Percentiles rank a stretch among this genome's conserved stretches.
phyloP scores from a whole-genome alignment of 2,329 filamentous ascomycete genomes.

The Alternaria arbusti region DNA sequence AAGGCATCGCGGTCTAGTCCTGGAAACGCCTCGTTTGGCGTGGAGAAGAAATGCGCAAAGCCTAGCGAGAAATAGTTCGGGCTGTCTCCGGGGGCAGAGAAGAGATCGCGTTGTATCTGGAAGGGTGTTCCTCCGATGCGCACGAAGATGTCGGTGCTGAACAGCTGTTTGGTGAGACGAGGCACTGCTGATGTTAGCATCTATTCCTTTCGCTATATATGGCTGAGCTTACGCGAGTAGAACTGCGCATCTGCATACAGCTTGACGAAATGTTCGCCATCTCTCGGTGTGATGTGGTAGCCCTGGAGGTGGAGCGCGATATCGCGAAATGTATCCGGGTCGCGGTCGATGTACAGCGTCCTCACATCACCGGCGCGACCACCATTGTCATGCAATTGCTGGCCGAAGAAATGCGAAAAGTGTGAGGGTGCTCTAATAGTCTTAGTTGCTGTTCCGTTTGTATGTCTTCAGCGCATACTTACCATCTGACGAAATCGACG shows the following conservation, averaged over 20 bases:
- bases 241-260: slow-evolving; percentile 95
- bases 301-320: slow-evolving; percentile 90
- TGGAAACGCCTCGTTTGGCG: slow-evolving; percentile 80
- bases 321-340: slow-evolving; percentile 85
- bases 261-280: slow-evolving; percentile 87
- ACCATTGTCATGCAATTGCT: slow-evolving; percentile 73
- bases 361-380: slow-evolving; percentile 67
- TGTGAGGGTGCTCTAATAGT: slow-evolving; percentile 83
- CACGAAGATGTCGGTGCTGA: slow-evolving; percentile 90
- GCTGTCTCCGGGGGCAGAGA: slow-evolving; percentile 83
- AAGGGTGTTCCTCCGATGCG: slow-evolving; percentile 87
- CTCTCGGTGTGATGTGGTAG: slow-evolving; percentile 82
- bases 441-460: slow-evolving; percentile 50
- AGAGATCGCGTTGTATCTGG: slow-evolving; percentile 86
- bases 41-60: slow-evolving; percentile 85
- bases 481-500: slow-evolving; percentile 76
- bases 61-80: slow-evolving; percentile 96
- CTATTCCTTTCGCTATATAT: background rate
- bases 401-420: slow-evolving; percentile 91
- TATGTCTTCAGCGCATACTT: slow-evolving; percentile 40
- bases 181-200: slow-evolving; percentile 66
- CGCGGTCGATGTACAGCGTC: slow-evolving; percentile 93
- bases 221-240: slow-evolving; percentile 72
- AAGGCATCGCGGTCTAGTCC: slow-evolving; percentile 80
- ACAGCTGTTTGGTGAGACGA: slow-evolving; percentile 86